Conservation (phyloP, 2,329 filamentous ascomycete genomes). For the Fusarium caatingaense region DNA sequence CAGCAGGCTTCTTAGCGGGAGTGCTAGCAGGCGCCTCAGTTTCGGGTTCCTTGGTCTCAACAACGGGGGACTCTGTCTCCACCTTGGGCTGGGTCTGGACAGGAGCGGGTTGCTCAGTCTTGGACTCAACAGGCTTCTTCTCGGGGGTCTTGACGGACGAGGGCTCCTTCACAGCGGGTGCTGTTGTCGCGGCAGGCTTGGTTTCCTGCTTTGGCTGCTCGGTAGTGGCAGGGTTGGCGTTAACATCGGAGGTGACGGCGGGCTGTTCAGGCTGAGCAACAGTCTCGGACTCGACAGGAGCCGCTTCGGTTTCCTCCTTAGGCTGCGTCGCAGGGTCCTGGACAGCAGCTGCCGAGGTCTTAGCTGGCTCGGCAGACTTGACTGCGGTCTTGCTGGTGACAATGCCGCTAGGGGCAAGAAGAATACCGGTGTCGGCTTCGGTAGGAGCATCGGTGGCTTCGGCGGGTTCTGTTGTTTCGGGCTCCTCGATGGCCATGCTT, state of each 20-base stretch:
- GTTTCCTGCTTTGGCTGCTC: constrained; percentile 30
- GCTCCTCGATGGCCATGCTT: constrained; percentile 20
- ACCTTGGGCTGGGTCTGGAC: constrained; percentile 6
- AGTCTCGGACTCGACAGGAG: constrained; percentile 7
- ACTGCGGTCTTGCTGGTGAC: constrained; percentile 35
- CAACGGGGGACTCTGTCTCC: neutral
- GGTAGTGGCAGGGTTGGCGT: constrained; percentile 15
- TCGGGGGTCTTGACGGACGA: constrained; percentile 10
- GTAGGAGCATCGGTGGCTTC: constrained; percentile 11
- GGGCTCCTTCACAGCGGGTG: constrained; percentile 16
- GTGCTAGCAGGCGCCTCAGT: constrained; percentile 8
- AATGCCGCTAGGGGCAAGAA: constrained; percentile 44
- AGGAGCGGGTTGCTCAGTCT: constrained; percentile 19
- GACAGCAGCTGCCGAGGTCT: constrained; percentile 16
- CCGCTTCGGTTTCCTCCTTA: constrained; percentile 11
- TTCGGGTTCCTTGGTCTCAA: constrained; percentile 9
- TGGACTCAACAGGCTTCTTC: constrained; percentile 27
- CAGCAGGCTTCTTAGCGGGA: constrained; percentile 2
- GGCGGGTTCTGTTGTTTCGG: constrained; percentile 22
- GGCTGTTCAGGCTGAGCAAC: neutral
- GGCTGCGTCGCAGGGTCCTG: constrained; percentile 16
- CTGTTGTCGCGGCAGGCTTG: constrained; percentile 17
- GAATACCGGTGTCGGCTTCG: constrained; percentile 41
- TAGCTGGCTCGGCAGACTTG: constrained; percentile 9
- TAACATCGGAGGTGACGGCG: constrained; percentile 8